Base-by-base conservation (phyloP, 2,329 filamentous ascomycete species). In the Botryotinia narcissicola region DNA sequence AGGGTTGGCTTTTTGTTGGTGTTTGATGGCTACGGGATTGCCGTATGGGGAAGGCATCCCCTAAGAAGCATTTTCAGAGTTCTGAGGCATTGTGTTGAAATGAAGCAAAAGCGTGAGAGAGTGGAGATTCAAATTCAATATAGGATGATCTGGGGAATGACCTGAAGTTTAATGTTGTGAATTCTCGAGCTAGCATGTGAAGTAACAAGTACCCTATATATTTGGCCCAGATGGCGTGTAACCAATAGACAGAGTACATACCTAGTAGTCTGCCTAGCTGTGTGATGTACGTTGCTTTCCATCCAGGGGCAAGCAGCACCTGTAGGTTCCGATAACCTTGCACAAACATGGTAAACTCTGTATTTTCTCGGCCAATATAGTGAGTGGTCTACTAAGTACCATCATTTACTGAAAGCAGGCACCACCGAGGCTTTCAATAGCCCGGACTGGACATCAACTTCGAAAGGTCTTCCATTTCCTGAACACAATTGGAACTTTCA, bases 381-480 rank as follows among this genome's bases (percentile, higher is more conserved):
- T 67, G 46, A n/a, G 25, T 42, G 48, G 48, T n/a, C 64, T 48
- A 68, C 25, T 68, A 68, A 48, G 64, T 57, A 54, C 64, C 64
- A 18, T 16, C 46, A 37, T 68, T 16, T 57, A 35, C 51, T 42
- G 64, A 57, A 54, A 68, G 25, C 35, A 68, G 35, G 42, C 62
- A 35, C 62, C 44, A 25, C 35, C 51, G 16, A 25, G 25, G 51
- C 5, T 54, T 29, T 29, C 25, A 54, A 16, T 14, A 29, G 51
- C n/a, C 51, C 12, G 51, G n/a, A 16, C 25, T 54, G 51, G 12
- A 54, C 3, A n/a, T 54, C 48, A 54, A 29, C 51, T 16, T 16
- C 25, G 25, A 54, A 54, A 54, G 25, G 51, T 16, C 51, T 54
- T 3, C 14, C 48, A 51, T 51, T 51, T 51, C 48, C 25, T 51